phyloP scores from a whole-genome alignment of 345 rosid species.

The Punica granatum region DNA sequence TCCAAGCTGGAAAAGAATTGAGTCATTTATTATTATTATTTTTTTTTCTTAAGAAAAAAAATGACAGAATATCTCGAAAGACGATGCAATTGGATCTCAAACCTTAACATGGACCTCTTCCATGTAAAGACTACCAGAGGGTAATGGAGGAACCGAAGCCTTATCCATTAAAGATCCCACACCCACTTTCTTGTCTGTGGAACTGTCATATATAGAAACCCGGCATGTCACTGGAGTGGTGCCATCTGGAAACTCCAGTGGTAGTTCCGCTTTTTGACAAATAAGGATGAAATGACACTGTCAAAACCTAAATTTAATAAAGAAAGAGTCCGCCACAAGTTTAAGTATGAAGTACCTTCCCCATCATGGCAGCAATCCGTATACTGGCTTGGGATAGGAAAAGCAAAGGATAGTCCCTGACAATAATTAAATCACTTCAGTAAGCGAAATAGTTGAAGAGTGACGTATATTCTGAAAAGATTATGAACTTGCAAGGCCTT shows the following conservation, averaged over 20 bases:
- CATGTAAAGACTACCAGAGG: constrained; percentile 81
- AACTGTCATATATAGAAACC: constrained; percentile 75
- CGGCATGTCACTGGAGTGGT: constrained; percentile 98
- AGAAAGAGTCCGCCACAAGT: background rate
- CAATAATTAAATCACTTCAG: constrained; percentile 7
- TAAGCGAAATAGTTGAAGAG: background rate
- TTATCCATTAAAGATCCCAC: constrained; percentile 76
- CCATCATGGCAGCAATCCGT: constrained; percentile 74
- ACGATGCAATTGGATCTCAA: constrained; percentile 12
- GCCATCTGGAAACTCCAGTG: constrained; percentile 97
- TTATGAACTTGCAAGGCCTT: background rate
- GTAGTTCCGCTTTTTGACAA: constrained; percentile 62
- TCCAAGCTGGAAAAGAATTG: constrained; percentile 55
- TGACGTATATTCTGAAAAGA: background rate
- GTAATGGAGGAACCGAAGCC: constrained; percentile 75
- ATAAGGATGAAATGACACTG: constrained; percentile 6
- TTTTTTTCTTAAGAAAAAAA: too few relatives aligned
- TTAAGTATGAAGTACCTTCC: constrained; percentile 47
- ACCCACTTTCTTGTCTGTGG: constrained; percentile 81
- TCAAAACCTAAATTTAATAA: constrained; percentile 6
- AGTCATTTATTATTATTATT: too few relatives aligned
- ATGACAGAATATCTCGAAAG: background rate
- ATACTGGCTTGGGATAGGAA: constrained; percentile 90
- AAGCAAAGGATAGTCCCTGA: constrained; percentile 94
- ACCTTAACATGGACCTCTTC: constrained; percentile 94